Base-by-base conservation (phyloP, 805 yeast genomes). In the Wickerhamiella shivajii region DNA sequence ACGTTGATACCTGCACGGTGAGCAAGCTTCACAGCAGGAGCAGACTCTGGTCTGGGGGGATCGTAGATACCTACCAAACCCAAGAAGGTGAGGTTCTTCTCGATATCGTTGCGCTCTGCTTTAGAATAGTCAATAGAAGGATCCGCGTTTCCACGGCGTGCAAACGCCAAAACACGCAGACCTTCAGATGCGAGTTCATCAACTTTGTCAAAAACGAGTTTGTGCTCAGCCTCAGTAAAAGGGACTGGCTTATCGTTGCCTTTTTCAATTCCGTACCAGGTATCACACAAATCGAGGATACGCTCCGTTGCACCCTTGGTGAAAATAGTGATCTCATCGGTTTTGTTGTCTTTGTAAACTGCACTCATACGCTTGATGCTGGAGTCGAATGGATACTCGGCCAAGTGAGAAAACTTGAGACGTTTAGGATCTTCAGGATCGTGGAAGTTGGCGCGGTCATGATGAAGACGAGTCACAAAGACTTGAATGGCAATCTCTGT, bases 11-110 rank as follows among this genome's bases (percentile, higher is more conserved):
- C 93, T 43, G 96, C 96, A 48, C 73, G 72, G 63, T 81, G 64
- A 35, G 85, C 63, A 42, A 71, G 63, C 22, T 78, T 67, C 39
- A 85, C 69, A 3, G 94, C 78, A 31, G 64, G 60, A 30, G 70
- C 66, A 2, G 85, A 95, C 41, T 74, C 71, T 9, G 81, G 76
- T 51, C 96, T 69, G 37, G 97, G 97, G 6, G 97, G 97, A 55
- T 85, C 97, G 46, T 79, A 80, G 92, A 85, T 84, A 38, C 94
- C 96, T 45, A 83, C 62, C 27, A 87, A 58, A 9, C 97, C 97
- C 44, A 77, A 67, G 49, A 85, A 84, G 3, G 71, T 62, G 45
- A 85, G 61, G 20, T 69, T 74, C 0, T 63, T 3, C 13, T 15
- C 13, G 9, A 27, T 34, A 14, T 24, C 25, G 6, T 26, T 27